Conservation (phyloP, 2,329 filamentous ascomycete species). For the Decorospora gaudefroyi region DNA sequence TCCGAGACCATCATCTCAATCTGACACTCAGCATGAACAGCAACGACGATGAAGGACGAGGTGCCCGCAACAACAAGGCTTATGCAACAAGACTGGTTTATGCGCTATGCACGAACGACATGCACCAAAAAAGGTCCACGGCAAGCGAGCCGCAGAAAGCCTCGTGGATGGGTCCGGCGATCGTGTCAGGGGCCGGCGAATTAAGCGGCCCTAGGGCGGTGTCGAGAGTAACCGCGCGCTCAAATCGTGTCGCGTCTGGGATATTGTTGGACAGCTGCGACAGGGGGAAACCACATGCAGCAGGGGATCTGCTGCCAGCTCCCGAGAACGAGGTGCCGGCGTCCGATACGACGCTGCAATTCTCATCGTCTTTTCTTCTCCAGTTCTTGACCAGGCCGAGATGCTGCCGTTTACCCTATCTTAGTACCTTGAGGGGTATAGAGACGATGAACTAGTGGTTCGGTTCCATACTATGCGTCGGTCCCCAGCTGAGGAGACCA, state of each 20-base stretch:
- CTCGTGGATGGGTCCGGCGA: conserved; percentile 18
- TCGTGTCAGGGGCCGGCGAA: conserved; percentile 16
- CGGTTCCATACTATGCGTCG: conserved; percentile 9
- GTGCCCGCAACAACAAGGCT: conserved; percentile 6
- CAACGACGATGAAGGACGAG: conserved; percentile 1
- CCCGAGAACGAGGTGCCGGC: conserved; percentile 15
- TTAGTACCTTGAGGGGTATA: conserved; percentile 2
- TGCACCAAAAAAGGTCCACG: conserved; percentile 1
- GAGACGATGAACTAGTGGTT: conserved; percentile 11
- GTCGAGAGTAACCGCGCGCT: conserved; percentile 28
- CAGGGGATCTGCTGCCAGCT: conserved; percentile 14
- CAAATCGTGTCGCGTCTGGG: conserved; percentile 17
- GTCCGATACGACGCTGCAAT: conserved; percentile 11
- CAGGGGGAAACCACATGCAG: conserved; percentile 15
- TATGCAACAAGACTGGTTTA: conserved; percentile 2
- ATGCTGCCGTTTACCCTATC: conserved; percentile 2
- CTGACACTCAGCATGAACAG: neutral
- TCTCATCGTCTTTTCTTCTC: conserved; percentile 1
- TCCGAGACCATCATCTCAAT: no score
- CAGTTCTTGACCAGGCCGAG: conserved; percentile 13
- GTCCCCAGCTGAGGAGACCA: conserved; percentile 13
- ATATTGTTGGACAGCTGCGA: conserved; percentile 20
- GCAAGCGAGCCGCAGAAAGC: conserved; percentile 10
- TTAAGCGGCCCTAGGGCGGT: conserved; percentile 14
- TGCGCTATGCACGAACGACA: conserved; percentile 13